phyloP scores from a whole-genome alignment of 208 protist genomes.

The Tritrichomonas musculus region DNA sequence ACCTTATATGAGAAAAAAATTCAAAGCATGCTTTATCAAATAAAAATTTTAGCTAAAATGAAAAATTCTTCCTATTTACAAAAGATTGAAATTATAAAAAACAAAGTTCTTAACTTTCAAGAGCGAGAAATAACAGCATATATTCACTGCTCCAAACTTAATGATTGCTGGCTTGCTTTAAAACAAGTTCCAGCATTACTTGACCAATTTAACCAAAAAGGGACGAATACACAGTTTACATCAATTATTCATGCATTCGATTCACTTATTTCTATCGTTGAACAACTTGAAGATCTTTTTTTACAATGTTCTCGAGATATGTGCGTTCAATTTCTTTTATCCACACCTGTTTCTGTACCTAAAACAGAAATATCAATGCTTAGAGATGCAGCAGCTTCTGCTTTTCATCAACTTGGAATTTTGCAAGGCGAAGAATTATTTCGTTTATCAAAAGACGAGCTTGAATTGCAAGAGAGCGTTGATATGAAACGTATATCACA shows the following conservation, averaged over 20 bases:
- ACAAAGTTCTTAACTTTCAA: background rate
- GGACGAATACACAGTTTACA: background rate
- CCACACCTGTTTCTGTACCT: background rate
- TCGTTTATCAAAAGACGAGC: background rate
- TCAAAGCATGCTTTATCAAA: no score
- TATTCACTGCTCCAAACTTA: slow-evolving; percentile 12
- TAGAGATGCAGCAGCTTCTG: background rate
- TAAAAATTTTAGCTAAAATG: no score
- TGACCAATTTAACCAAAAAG: background rate
- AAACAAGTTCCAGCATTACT: background rate
- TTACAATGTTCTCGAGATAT: background rate
- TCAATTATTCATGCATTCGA: no score
- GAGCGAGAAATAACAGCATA: background rate
- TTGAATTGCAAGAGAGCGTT: background rate
- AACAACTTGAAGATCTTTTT: background rate
- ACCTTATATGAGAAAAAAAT: no score
- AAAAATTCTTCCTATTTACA: no score
- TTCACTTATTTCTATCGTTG: background rate
- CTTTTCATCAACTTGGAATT: background rate
- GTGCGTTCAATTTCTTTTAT: background rate
- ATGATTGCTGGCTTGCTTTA: background rate
- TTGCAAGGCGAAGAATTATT: background rate
- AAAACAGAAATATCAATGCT: background rate
- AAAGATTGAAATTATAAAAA: no score
- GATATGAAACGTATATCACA: background rate